Evolutionary conservation across 306 rosid genomes (phyloP), one percentile per base, ranked within the genome.

Genomic region (Adenanthera pavonina): DNA sequence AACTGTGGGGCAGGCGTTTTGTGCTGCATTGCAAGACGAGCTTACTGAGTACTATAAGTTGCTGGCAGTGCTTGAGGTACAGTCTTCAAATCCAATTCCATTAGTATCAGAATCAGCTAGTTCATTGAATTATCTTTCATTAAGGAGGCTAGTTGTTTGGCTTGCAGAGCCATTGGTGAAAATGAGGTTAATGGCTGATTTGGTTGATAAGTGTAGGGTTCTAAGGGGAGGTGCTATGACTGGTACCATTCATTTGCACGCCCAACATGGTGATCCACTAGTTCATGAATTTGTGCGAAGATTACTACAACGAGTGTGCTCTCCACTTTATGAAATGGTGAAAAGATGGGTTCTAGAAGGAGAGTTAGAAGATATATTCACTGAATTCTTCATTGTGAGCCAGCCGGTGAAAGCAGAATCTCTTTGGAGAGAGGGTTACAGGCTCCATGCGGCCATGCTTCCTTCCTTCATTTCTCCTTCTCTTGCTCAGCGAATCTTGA

Each of bases 401-500:
- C 98, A 95, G 89, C 91, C 91, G 0, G 99, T 95, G 86, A 95
- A 95, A 82, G 99, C 93, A 8, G 99, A 95, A 80, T 93, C 98
- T 20, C 98, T 95, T 25, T 95, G 98, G 99, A 89, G 98, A 84
- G 98, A 93, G 72, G 98, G 99, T 57, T 95, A 93, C 80, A 88
- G 89, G 86, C 94, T 95, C 74, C 96, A 93, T 35, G 81, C 91
- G 8, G 89, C 87, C n/a, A 95, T 93, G 99, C 97, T 95, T 88
- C 99, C 98, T 80, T 89, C 91, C 8, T 95, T 95, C 72, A 95
- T 95, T 78, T 83, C 97, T 0, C 92, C 94, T 70, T 95, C 98
- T 43, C 98, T 95, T 49, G 99, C 99, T 0, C 99, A 92, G 84
- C 83, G 94, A 64, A 95, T 95, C 48, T 85, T 95, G 80, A 92